Evolutionary conservation across 106 monocot species (phyloP).

Genomic region (Allium sativum): DNA sequence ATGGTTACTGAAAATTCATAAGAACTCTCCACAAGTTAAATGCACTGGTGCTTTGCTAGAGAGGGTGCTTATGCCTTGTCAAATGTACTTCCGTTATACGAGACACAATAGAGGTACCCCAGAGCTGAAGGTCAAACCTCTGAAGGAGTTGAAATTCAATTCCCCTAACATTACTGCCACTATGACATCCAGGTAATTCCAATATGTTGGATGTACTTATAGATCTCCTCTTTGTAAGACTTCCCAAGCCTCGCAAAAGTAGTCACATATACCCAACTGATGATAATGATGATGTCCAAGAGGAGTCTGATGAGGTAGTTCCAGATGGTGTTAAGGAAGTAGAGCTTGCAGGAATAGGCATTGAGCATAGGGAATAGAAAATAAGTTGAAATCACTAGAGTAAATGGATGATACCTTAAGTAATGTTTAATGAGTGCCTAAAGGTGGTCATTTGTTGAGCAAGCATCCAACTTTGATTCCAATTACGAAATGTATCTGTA

Average conservation of each 20-base stretch:
- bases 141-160: constrained; percentile 91
- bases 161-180: constrained; percentile 93
- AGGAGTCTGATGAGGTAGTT: constrained; percentile 87
- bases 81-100: constrained; percentile 93
- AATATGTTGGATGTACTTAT: constrained; percentile 91
- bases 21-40: constrained; percentile 77
- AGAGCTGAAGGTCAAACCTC: constrained; percentile 96
- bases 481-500: too few species aligned
- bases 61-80: constrained; percentile 94
- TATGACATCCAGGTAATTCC: constrained; percentile 98
- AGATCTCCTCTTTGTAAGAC: constrained; percentile 85
- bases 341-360: constrained; percentile 78
- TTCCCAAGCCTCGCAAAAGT: constrained; percentile 76
- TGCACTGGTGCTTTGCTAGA: constrained; percentile 94
- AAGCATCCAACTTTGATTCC: too few species aligned
- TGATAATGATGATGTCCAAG: constrained; percentile 66
- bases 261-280: constrained; percentile 61
- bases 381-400: too few species aligned
- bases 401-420: too few species aligned
- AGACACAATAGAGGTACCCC: constrained; percentile 88
- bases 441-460: too few species aligned
- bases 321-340: constrained; percentile 98
- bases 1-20: constrained; percentile 87
- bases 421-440: too few species aligned
- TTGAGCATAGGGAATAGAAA: constrained; percentile 79